A percentile compares a stretch with the other conserved stretches of the same genome.
These are phyloP conservation scores for Alopecurus myosuroides DNA, from an alignment of 176 grass and related monocot genomes.

Conservation along the genomic window DNA sequence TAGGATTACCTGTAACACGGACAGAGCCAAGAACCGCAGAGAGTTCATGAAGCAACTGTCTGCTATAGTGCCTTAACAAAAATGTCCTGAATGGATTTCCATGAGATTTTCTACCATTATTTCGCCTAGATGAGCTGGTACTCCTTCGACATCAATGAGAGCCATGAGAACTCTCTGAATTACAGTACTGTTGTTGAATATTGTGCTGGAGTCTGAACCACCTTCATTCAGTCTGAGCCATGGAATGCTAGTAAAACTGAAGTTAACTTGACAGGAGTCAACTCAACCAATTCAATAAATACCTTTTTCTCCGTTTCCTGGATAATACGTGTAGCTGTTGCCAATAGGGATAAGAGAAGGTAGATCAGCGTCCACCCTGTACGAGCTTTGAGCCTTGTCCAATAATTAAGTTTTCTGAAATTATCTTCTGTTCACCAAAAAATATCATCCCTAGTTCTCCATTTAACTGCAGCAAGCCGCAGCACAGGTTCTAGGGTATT, in stretches of 20 bases:
- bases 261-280: slow-evolving; percentile 66
- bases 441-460: slow-evolving; percentile 74
- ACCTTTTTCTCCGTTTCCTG: slow-evolving; percentile 73
- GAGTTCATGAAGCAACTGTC: no score
- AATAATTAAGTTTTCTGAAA: slow-evolving; percentile 34
- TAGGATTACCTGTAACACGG: slow-evolving; percentile 93
- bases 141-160: slow-evolving; percentile 95
- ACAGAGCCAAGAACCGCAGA: no score
- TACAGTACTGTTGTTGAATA: no score
- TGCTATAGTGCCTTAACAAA: slow-evolving; percentile 79
- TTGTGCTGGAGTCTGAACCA: slow-evolving; percentile 50
- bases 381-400: slow-evolving; percentile 31
- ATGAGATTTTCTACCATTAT: slow-evolving; percentile 78
- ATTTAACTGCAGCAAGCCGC: slow-evolving; percentile 66
- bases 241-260: slow-evolving; percentile 92
- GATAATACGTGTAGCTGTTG: slow-evolving; percentile 93
- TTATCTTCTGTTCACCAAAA: slow-evolving; percentile 32
- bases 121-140: slow-evolving; percentile 78
- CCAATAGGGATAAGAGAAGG: slow-evolving; percentile 78
- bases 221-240: slow-evolving; percentile 80
- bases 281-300: slow-evolving; percentile 79
- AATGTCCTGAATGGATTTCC: slow-evolving; percentile 89
- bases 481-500: slow-evolving; percentile 43
- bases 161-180: slow-evolving; percentile 95
- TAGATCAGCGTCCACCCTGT: slow-evolving; percentile 21